Base-by-base conservation (phyloP, 768 basidiomycete genomes). In the Calocera cornea region DNA sequence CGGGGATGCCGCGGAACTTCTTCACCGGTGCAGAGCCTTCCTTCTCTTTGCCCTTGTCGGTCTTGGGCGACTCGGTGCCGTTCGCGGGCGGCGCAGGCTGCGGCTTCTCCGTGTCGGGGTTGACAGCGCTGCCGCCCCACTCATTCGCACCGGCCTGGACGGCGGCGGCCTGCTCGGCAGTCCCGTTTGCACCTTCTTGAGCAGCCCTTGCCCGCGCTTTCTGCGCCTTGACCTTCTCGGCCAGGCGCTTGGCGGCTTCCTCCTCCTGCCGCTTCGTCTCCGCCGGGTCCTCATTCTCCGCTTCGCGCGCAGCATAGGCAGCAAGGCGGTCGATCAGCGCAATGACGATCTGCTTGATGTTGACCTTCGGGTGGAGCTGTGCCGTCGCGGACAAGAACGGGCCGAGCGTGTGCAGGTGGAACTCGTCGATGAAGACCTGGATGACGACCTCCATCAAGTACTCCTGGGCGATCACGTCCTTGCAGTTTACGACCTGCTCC, bases 381-480 rank as follows among this genome's bases (percentile, higher is more conserved):
- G 97, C 95, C 0, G 94, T 97, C 0, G 97, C 93, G 10, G 90
- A 89, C 29, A 98, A 85, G 85, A 99, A 98, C 0, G 92, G 92
- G 0, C 90, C 90, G n/a, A 98, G 86, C 0, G 92, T 87, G 73
- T 95, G 90, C 0, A 99, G 84, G 74, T 99, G 97, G 78, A 98
- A 98, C 75, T 98, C 95, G 77, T 98, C 95, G 12, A 95, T 93
- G 77, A 98, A 98, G 19, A 99, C 95, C 82, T 99, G 97, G 71
- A 99, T 99, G 69, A 99, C 94, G 11, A 98, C 97, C 76, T 99
- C 97, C 97, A 98, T 98, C 54, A 98, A 77, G 76, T 99, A 99
- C 75, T 98, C 97, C 76, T 99, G 97, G 0, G 97, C 97, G 69
- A 98, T 98, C 50, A 95, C 90, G 74, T 99, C 97, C 76, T 97